A percentile compares a stretch with the other conserved stretches of the same genome.
These are phyloP conservation scores for Zalaria sp. DNA, from an alignment of 2,329 filamentous ascomycete genomes.

Conservation along the genomic window DNA sequence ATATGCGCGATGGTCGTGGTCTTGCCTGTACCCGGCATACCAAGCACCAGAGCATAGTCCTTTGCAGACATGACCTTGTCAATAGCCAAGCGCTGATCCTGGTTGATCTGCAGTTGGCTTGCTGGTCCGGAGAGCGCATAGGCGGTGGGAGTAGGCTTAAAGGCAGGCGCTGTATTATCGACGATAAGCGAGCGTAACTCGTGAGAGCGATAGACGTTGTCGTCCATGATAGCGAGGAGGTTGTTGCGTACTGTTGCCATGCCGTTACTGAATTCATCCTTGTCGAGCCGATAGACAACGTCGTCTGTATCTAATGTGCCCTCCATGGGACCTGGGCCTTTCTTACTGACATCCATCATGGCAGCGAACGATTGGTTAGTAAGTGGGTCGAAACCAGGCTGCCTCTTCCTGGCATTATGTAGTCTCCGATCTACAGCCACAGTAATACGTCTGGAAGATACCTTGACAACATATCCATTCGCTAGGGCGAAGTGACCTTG, in stretches of 20 bases:
- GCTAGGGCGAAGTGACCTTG: slow-evolving; percentile 88
- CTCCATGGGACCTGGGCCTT: slow-evolving; percentile 20
- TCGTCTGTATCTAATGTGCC: slow-evolving; percentile 6
- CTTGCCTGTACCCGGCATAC: slow-evolving; percentile 97
- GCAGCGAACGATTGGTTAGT: slow-evolving; percentile 78
- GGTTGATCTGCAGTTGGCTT: slow-evolving; percentile 56
- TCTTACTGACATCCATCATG: slow-evolving; percentile 69
- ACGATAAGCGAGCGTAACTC: slow-evolving; percentile 70
- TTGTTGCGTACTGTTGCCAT: slow-evolving; percentile 95
- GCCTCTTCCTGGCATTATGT: slow-evolving; percentile 68
- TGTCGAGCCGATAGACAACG: slow-evolving; percentile 69
- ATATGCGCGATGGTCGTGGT: slow-evolving; percentile 98
- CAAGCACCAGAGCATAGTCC: slow-evolving; percentile 92
- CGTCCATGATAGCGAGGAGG: slow-evolving; percentile 80
- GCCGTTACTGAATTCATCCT: slow-evolving; percentile 96
- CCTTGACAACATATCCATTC: slow-evolving; percentile 74
- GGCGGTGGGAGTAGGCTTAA: slow-evolving; percentile 51
- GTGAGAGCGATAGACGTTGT: slow-evolving; percentile 54
- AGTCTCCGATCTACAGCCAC: slow-evolving; percentile 83
- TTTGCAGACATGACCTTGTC: slow-evolving; percentile 90
- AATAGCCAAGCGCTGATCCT: slow-evolving; percentile 76
- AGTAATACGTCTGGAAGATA: slow-evolving; percentile 61
- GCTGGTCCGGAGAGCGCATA: slow-evolving; percentile 42
- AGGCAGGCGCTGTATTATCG: slow-evolving; percentile 58
- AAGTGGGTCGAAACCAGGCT: slow-evolving; percentile 59